These are phyloP conservation scores for Zoysia japonica DNA, from an alignment of 176 grass and related monocot genomes.

Conservation along the genomic window DNA sequence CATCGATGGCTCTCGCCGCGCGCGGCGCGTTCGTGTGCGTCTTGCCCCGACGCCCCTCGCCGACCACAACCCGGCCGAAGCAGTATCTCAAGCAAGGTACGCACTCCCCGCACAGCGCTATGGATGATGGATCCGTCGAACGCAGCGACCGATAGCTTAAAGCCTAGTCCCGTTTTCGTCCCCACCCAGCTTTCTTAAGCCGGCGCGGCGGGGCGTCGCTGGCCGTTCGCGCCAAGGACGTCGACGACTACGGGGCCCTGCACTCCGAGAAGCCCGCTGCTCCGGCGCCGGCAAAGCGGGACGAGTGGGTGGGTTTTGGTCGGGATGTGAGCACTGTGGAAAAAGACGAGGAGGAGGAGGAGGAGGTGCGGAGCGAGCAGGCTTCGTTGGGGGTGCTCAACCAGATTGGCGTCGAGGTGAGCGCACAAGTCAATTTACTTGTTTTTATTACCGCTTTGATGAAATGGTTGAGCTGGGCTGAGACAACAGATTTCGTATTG, in stretches of 20 bases:
- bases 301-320: constrained; percentile 33
- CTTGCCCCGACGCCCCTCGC: constrained; percentile 19
- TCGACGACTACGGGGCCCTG: constrained; percentile 24
- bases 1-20: constrained; percentile 26
- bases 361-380: constrained; percentile 26
- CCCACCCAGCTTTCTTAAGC: constrained; percentile 32
- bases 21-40: constrained; percentile 39
- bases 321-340: constrained; percentile 5
- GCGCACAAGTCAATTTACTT: neutral
- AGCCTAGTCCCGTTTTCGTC: constrained; percentile 28
- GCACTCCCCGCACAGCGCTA: neutral
- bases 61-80: neutral
- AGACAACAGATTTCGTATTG: neutral
- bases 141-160: constrained; percentile 28
- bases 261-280: constrained; percentile 38
- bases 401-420: constrained; percentile 51
- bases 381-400: constrained; percentile 37
- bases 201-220: constrained; percentile 23
- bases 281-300: constrained; percentile 27
- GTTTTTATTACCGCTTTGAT: constrained; percentile 9
- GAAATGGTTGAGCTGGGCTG: constrained; percentile 3
- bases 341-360: neutral
- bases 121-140: constrained; percentile 10
- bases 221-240: constrained; percentile 36
- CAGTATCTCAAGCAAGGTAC: constrained; percentile 38